phyloP scores from a whole-genome alignment of 2,329 filamentous ascomycete genomes.

The Furcasterigmium sp. region DNA sequence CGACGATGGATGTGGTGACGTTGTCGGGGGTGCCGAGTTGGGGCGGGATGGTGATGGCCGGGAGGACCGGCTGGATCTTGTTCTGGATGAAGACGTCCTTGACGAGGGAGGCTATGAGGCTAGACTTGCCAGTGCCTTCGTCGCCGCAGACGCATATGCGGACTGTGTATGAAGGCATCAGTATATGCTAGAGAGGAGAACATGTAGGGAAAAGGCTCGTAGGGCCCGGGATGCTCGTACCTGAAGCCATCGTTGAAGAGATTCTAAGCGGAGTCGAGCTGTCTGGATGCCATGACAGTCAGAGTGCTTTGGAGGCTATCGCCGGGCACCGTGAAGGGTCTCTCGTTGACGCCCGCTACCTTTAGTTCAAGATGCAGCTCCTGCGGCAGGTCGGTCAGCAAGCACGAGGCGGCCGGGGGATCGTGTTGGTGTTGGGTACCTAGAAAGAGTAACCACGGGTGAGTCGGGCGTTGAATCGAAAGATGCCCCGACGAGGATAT shows the following conservation, averaged over 20 bases:
- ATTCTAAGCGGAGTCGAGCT: slow-evolving; percentile 4
- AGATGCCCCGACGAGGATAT: too few relatives aligned
- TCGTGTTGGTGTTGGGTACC: too few relatives aligned
- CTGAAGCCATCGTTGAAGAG: slow-evolving; percentile 11
- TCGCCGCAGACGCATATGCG: slow-evolving; percentile 96
- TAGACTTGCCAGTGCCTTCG: slow-evolving; percentile 86
- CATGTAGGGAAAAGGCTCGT: neutral
- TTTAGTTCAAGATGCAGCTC: neutral
- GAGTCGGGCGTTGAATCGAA: too few relatives aligned
- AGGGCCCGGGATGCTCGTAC: slow-evolving; percentile 2
- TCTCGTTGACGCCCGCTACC: too few relatives aligned
- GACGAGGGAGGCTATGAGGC: slow-evolving; percentile 88
- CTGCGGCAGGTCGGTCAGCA: neutral
- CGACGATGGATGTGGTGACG: slow-evolving; percentile 95
- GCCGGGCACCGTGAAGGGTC: neutral
- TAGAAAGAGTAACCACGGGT: too few relatives aligned
- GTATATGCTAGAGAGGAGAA: neutral
- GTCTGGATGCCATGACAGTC: slow-evolving; percentile 8
- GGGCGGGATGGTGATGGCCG: slow-evolving; percentile 90
- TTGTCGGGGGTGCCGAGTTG: slow-evolving; percentile 92
- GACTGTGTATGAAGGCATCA: slow-evolving; percentile 40
- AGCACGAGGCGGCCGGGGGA: too few relatives aligned
- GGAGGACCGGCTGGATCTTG: slow-evolving; percentile 91
- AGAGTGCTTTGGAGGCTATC: neutral
- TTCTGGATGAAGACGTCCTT: slow-evolving; percentile 95